Evolutionary conservation across 2,329 filamentous ascomycete species (phyloP).

Genomic region (Stachybotrys chartarum): DNA sequence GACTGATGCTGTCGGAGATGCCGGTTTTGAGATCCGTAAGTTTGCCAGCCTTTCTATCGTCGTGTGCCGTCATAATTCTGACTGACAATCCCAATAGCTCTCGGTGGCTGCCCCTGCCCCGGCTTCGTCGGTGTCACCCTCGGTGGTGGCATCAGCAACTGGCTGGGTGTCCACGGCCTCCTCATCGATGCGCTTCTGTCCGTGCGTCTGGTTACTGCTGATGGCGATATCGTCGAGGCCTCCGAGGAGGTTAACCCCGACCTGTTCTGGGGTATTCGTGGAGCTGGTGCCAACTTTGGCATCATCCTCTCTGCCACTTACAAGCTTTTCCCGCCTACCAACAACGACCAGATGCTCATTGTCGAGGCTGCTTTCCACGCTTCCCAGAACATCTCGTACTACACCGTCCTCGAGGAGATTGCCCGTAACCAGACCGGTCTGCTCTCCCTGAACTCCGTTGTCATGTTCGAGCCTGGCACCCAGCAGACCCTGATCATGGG

Average conservation of each 20-base stretch:
- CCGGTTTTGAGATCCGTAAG: neutral
- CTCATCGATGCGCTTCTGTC: slow-evolving; percentile 33
- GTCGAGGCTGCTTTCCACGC: neutral
- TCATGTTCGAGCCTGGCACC: neutral
- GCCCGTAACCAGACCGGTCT: neutral
- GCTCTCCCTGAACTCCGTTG: neutral
- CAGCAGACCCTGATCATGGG: neutral
- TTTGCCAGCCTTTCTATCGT: neutral
- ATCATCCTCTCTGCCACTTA: slow-evolving; percentile 19
- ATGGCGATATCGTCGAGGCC: slow-evolving; percentile 25
- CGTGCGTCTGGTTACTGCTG: slow-evolving; percentile 29
- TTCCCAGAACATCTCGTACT: neutral
- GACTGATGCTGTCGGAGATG: neutral
- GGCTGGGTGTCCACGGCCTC: slow-evolving; percentile 37
- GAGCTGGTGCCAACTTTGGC: slow-evolving; percentile 38
- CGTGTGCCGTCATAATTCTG: neutral
- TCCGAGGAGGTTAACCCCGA: slow-evolving; percentile 32
- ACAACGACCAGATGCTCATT: neutral
- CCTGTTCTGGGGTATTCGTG: slow-evolving; percentile 42
- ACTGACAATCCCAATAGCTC: neutral
- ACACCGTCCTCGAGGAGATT: neutral
- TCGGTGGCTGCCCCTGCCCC: neutral
- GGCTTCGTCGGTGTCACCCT: neutral
- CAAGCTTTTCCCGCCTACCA: neutral
- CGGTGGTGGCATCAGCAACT: neutral